Evolutionary conservation across 129 eudicot genomes (phyloP).

Genomic region (Flaveria brownii): DNA sequence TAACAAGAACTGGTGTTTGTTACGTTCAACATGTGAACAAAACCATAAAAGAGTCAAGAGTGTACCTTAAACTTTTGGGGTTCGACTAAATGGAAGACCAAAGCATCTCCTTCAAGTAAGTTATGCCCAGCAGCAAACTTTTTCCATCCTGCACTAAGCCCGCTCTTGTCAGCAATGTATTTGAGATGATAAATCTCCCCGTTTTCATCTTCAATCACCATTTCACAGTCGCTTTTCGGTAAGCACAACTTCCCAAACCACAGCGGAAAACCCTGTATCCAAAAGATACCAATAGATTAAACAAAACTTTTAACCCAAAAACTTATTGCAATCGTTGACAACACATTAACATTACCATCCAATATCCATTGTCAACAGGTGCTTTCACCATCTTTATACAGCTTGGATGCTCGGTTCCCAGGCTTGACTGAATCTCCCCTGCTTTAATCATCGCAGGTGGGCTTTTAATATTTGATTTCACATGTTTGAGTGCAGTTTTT

Average conservation of each 20-base stretch:
- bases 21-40: slow-evolving; percentile 15
- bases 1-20: neutral
- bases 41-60: neutral
- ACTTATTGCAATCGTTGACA: neutral
- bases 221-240: slow-evolving; percentile 52
- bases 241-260: slow-evolving; percentile 59
- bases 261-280: slow-evolving; percentile 61
- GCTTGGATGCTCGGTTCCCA: slow-evolving; percentile 57
- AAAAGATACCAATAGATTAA: slow-evolving; percentile 3
- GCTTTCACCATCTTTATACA: slow-evolving; percentile 60
- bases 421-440: slow-evolving; percentile 49
- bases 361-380: slow-evolving; percentile 60
- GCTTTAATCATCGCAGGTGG: slow-evolving; percentile 65
- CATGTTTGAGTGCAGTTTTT: slow-evolving; percentile 29
- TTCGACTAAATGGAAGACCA: slow-evolving; percentile 62
- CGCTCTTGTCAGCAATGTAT: slow-evolving; percentile 56
- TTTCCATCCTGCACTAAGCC: slow-evolving; percentile 92
- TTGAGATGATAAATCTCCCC: slow-evolving; percentile 51
- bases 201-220: slow-evolving; percentile 61
- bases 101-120: slow-evolving; percentile 74
- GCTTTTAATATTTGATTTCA: slow-evolving; percentile 10
- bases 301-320: neutral
- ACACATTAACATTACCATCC: slow-evolving; percentile 56
- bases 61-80: slow-evolving; percentile 64
- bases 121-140: slow-evolving; percentile 61